These are phyloP conservation scores for Talaromyces trachyspermus DNA, from an alignment of 495 filamentous ascomycete genomes.

Conservation along the genomic window DNA sequence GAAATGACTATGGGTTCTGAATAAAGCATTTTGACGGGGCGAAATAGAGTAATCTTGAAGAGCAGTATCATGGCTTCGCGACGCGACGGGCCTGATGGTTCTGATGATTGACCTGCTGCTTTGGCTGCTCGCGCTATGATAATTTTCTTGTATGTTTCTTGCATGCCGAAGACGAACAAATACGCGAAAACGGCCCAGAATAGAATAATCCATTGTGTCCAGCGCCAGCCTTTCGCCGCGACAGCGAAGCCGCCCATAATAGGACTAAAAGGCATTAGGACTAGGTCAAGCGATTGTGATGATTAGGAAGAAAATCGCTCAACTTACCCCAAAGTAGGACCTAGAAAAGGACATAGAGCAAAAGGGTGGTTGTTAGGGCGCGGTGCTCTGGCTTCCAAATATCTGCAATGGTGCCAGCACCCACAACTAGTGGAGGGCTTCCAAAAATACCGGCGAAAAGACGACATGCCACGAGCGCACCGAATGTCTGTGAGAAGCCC, in stretches of 20 bases:
- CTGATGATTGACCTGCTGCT: too few relatives aligned
- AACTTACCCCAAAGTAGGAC: too few relatives aligned
- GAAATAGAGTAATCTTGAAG: constrained; percentile 47
- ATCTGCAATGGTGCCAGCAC: constrained; percentile 40
- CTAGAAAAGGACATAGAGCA: too few relatives aligned
- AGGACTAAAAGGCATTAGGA: too few relatives aligned
- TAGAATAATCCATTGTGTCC: constrained; percentile 46
- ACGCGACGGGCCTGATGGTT: background rate
- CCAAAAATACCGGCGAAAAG: constrained; percentile 53
- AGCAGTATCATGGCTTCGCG: constrained; percentile 39
- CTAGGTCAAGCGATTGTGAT: too few relatives aligned
- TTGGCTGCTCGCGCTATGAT: constrained; percentile 47
- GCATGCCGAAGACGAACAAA: constrained; percentile 28
- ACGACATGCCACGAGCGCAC: constrained; percentile 47
- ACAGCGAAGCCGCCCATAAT: constrained; percentile 55
- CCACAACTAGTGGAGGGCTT: constrained; percentile 29
- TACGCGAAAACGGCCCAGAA: constrained; percentile 38
- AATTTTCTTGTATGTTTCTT: constrained; percentile 57
- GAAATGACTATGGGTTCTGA: constrained; percentile 59
- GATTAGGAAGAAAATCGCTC: too few relatives aligned
- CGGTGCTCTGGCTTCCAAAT: too few relatives aligned
- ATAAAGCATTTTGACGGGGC: constrained; percentile 56
- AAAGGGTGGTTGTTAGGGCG: too few relatives aligned
- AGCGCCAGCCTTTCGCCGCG: constrained; percentile 52
- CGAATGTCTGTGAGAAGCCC: constrained; percentile 48